Conservation (phyloP, 768 basidiomycete genomes). For the Dacryopinax spathularia region DNA sequence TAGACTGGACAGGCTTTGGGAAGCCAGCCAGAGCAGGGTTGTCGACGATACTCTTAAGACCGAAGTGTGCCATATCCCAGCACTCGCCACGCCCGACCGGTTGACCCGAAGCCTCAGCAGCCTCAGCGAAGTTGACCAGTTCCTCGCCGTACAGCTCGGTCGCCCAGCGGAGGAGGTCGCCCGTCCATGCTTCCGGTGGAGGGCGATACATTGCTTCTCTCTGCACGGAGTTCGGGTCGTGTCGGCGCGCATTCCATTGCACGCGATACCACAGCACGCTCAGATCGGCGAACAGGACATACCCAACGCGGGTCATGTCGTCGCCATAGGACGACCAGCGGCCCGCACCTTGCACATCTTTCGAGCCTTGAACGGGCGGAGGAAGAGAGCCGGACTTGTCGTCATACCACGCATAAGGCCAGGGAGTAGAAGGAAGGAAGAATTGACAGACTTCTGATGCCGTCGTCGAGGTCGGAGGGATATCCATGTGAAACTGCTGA, state of each 20-base stretch:
- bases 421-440: conserved; percentile 31
- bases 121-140: conserved; percentile 35
- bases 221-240: conserved; percentile 22
- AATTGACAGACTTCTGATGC: conserved; percentile 16
- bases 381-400: conserved; percentile 19
- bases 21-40: conserved; percentile 28
- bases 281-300: conserved; percentile 36
- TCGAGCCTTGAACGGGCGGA: conserved; percentile 22
- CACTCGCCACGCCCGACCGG: conserved; percentile 42
- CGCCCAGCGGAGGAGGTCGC: conserved; percentile 28
- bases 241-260: conserved; percentile 22
- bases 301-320: conserved; percentile 24
- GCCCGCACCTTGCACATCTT: neutral
- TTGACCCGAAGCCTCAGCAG: conserved; percentile 30
- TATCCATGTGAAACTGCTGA: neutral
- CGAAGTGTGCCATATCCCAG: conserved; percentile 45
- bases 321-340: conserved; percentile 16
- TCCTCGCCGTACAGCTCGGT: conserved; percentile 37
- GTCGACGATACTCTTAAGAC: conserved; percentile 27
- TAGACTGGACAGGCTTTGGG: conserved; percentile 34
- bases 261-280: conserved; percentile 38
- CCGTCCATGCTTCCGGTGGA: conserved; percentile 25
- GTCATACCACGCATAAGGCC: conserved; percentile 33
- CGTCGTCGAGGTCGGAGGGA: neutral
- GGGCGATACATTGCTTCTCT: conserved; percentile 31